These are phyloP conservation scores for Wickerhamiella infanticola DNA, from an alignment of 1,139 yeast genomes.

Conservation along the genomic window DNA sequence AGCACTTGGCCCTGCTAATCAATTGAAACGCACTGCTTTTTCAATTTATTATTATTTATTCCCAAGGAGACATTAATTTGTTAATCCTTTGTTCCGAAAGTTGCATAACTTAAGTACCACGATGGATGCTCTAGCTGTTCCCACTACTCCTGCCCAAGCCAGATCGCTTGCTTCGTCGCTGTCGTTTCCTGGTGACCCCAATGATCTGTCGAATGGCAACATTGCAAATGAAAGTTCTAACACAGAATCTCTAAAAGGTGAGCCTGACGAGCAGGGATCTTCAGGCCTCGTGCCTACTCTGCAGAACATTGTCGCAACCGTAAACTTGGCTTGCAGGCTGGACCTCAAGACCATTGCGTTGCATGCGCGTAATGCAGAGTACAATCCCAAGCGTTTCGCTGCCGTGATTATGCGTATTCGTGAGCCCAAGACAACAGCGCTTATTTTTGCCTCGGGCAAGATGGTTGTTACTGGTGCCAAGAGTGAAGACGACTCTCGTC, in stretches of 20 bases:
- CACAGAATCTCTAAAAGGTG: conserved; percentile 5
- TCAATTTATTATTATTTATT: too few relatives aligned
- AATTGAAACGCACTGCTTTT: too few relatives aligned
- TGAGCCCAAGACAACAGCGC: conserved; percentile 96
- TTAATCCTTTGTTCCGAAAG: not conserved
- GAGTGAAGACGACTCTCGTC: conserved; percentile 91
- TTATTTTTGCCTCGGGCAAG: conserved; percentile 95
- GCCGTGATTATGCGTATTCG: conserved; percentile 99
- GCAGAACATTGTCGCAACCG: conserved; percentile 96
- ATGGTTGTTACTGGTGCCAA: conserved; percentile 99
- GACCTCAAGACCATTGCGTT: conserved; percentile 94
- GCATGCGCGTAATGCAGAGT: conserved; percentile 98
- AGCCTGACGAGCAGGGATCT: conserved; percentile 34
- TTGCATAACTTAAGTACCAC: not conserved
- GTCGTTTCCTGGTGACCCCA: conserved; percentile 36
- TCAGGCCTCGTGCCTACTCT: conserved; percentile 93
- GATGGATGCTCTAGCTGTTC: conserved; percentile 64
- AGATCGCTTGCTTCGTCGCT: conserved; percentile 57
- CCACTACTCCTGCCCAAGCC: conserved; percentile 71
- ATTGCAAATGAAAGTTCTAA: conserved; percentile 14
- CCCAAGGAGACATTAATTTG: not conserved
- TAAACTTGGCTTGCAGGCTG: conserved; percentile 85
- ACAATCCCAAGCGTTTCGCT: conserved; percentile 95
- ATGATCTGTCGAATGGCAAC: conserved; percentile 18
- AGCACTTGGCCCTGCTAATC: not conserved